Evolutionary conservation across 108 stramenopile species (phyloP), one percentile per base, ranked within the genome.

Genomic region (Pelagomonas calceolata): DNA sequence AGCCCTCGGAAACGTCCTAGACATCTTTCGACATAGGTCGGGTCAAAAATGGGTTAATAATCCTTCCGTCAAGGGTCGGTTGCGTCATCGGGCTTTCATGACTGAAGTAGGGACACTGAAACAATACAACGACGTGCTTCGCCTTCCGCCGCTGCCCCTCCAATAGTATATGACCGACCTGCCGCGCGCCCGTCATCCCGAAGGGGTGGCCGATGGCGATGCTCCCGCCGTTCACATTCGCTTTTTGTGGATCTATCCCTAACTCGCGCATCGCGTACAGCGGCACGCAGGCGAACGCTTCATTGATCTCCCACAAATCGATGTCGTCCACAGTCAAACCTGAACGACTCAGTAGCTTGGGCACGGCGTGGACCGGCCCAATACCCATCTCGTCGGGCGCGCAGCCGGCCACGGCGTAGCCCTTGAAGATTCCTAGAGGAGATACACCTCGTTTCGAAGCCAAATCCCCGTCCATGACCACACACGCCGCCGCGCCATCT

Each of bases 231-330:
- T 95, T 90, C 46, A 87, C 67, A 71, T 97, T 97, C 21, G 88
- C 86, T 78, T 91, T 93, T 70, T 72, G 81, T 79, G 92, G 87
- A 71, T 98, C 95, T 73, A 96, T 74, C 12, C 92, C 94, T 44
- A 99, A 81, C 73, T 91, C 98, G 79, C 95, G 94, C 76, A 91
- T 93, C 70, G 94, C 94, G 29, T 95, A 92, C 65, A 99, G 81
- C 75, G 88, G 91, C 76, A 96, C 93, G 16, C 93, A 91, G 30
- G 98, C 95, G 82, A 98, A 99, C 31, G 98, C 98, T 85, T 99
- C 98, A 76, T 99, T 99, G 82, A 99, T 91, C 87, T 99, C 98
- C 3, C 97, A 39, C 30, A 94, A 82, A 78, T 99, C 96, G 43
- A 96, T 92, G 80, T 98, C 92, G n/a, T 81, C 77, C 32, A 97